These are phyloP conservation scores for Alternaria atra DNA, from an alignment of 2,329 filamentous ascomycete genomes.

Conservation along the genomic window DNA sequence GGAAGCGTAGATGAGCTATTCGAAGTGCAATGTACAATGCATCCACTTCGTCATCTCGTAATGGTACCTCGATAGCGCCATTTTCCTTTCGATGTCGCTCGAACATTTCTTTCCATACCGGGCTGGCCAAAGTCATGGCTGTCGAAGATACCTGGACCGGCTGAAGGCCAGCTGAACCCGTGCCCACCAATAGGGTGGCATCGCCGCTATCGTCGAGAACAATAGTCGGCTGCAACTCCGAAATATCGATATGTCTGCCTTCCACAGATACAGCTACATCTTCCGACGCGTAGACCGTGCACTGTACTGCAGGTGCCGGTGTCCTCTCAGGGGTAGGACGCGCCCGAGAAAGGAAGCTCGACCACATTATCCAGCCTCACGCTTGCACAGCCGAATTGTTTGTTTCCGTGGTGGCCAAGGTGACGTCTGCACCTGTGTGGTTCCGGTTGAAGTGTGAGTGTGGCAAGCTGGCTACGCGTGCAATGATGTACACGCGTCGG, in stretches of 20 bases:
- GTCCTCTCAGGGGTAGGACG: constrained; percentile 17
- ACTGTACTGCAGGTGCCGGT: constrained; percentile 4
- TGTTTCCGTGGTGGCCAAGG: constrained; percentile 2
- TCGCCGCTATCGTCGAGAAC: constrained; percentile 18
- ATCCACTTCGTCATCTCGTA: constrained; percentile 24
- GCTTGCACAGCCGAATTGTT: not conserved
- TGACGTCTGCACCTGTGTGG: constrained; percentile 12
- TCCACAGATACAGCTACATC: constrained; percentile 7
- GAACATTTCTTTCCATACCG: constrained; percentile 33
- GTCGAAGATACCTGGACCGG: constrained; percentile 21
- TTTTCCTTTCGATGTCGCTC: constrained; percentile 20
- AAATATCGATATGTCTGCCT: constrained; percentile 1
- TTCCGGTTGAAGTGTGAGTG: constrained; percentile 5
- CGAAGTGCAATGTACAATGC: constrained; percentile 13
- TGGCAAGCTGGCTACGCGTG: constrained; percentile 5
- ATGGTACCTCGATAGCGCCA: constrained; percentile 29
- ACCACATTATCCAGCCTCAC: constrained; percentile 12
- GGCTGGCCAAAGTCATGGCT: constrained; percentile 27
- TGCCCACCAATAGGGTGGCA: constrained; percentile 17
- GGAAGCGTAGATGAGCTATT: constrained; percentile 17
- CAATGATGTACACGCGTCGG: constrained; percentile 6
- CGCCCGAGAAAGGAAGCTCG: constrained; percentile 14
- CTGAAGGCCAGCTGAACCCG: constrained; percentile 13
- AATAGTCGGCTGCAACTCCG: constrained; percentile 14
- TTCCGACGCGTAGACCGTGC: constrained; percentile 6